Evolutionary conservation across 176 grass and related monocot species (phyloP).

Genomic region (Avena eriantha): DNA sequence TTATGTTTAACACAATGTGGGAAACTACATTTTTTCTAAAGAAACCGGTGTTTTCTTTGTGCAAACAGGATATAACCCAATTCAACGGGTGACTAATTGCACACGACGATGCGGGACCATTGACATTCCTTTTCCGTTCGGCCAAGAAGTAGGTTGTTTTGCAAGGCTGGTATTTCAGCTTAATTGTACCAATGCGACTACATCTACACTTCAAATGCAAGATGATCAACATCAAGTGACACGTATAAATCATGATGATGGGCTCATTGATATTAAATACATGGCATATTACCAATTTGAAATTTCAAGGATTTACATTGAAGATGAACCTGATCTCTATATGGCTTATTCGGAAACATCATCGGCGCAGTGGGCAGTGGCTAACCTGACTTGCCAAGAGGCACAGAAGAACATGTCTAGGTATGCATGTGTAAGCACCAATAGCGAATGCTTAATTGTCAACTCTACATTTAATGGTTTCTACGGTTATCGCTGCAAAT

Average conservation of each 20-base stretch:
- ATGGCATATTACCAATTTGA: not conserved
- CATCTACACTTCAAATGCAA: not conserved
- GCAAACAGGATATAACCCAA: not conserved
- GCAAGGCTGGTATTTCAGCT: not conserved
- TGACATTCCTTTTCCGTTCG: not conserved
- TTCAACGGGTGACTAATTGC: not conserved
- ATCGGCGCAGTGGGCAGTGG: not conserved
- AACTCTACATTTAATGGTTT: not conserved
- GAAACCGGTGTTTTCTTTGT: not conserved
- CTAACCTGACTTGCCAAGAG: not conserved
- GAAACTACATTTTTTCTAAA: not conserved
- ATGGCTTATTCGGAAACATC: not conserved
- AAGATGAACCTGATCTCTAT: not conserved
- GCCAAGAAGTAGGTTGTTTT: not conserved
- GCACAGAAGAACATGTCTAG: not conserved
- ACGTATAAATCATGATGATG: not conserved
- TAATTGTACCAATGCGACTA: not conserved
- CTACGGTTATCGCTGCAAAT: conserved; percentile 5
- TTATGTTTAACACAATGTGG: not conserved
- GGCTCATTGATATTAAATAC: not conserved
- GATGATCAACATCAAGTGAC: not conserved
- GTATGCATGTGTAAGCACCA: not conserved
- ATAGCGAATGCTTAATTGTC: not conserved
- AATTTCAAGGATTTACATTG: not conserved
- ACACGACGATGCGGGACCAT: not conserved